These are phyloP conservation scores for Quercus agrifolia DNA, from an alignment of 306 rosid genomes.

Conservation along the genomic window DNA sequence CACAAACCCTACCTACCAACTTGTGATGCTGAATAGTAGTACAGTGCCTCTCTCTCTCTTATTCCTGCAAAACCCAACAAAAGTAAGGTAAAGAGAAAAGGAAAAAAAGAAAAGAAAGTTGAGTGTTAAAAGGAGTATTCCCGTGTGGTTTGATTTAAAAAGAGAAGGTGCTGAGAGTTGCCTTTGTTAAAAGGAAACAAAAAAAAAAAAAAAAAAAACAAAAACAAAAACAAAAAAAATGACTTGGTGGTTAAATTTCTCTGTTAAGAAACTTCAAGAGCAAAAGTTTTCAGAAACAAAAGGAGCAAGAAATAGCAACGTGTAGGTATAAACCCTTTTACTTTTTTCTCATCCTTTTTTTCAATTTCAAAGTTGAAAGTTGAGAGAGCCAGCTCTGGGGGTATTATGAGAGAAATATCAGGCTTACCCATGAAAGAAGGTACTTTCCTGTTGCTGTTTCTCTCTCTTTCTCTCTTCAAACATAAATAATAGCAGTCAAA, in stretches of 20 bases:
- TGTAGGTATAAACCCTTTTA: neutral
- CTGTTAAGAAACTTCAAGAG: slow-evolving; percentile 17
- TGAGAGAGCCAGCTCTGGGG: neutral
- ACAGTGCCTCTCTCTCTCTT: slow-evolving; percentile 43
- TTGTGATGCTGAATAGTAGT: slow-evolving; percentile 47
- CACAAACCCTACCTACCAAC: slow-evolving; percentile 64
- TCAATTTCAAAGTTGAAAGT: slow-evolving; percentile 38
- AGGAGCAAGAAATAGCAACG: slow-evolving; percentile 22
- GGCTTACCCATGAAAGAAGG: slow-evolving; percentile 53
- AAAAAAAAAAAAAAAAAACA: neutral
- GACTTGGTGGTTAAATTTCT: slow-evolving; percentile 56
- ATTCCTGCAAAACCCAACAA: slow-evolving; percentile 76
- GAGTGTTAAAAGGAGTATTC: slow-evolving; percentile 65
- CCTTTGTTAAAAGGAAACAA: slow-evolving; percentile 39
- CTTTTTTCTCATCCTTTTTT: slow-evolving; percentile 2
- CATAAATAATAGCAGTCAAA: slow-evolving; percentile 27
- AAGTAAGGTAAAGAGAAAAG: slow-evolving; percentile 33
- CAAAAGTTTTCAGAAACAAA: slow-evolving; percentile 20
- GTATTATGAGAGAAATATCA: slow-evolving; percentile 2
- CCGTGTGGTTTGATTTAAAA: slow-evolving; percentile 73
- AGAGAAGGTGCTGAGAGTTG: slow-evolving; percentile 29
- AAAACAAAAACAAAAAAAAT: neutral
- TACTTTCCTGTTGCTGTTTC: neutral
- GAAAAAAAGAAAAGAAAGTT: slow-evolving; percentile 33
- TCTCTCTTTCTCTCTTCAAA: slow-evolving; percentile 3